Conservation (phyloP, 1,284 basidiomycete species). For the Papiliotrema fonsecae region DNA sequence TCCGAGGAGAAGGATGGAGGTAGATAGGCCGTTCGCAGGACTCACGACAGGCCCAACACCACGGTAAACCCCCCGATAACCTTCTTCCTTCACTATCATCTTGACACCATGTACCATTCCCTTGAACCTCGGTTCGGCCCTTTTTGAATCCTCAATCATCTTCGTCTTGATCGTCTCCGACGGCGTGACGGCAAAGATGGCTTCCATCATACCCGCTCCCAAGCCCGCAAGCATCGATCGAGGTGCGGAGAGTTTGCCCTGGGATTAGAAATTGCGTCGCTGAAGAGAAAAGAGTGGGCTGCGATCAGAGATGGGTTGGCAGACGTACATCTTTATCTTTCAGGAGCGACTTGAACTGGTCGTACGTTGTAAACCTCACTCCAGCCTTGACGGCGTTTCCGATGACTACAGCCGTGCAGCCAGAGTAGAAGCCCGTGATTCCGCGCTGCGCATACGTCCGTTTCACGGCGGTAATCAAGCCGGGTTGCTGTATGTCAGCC, state of each 20-base stretch:
- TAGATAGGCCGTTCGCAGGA: constrained; percentile 16
- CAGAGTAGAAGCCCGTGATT: constrained; percentile 72
- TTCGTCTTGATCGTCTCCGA: constrained; percentile 99
- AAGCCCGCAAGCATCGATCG: constrained; percentile 82
- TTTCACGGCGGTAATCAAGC: constrained; percentile 63
- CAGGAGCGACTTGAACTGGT: constrained; percentile 80
- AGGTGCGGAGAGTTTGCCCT: constrained; percentile 86
- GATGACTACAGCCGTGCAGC: constrained; percentile 78
- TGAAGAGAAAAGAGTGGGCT: neutral
- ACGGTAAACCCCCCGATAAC: constrained; percentile 71
- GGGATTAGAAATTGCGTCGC: neutral
- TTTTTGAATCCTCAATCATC: constrained; percentile 89
- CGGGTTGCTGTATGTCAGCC: constrained; percentile 53
- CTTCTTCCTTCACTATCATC: constrained; percentile 79
- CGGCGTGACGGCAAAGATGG: constrained; percentile 90
- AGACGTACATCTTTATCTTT: constrained; percentile 69
- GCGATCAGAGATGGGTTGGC: neutral
- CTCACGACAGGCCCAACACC: constrained; percentile 89
- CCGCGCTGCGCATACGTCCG: constrained; percentile 69
- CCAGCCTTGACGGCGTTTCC: constrained; percentile 89
- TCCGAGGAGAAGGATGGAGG: too few relatives aligned
- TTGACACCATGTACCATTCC: constrained; percentile 84
- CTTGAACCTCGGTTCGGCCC: constrained; percentile 73
- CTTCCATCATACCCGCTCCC: constrained; percentile 92
- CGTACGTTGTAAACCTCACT: constrained; percentile 91